Evolutionary conservation across 768 basidiomycete genomes (phyloP), one percentile per base, ranked within the genome.

Genomic region (Kwoniella dendrophila): DNA sequence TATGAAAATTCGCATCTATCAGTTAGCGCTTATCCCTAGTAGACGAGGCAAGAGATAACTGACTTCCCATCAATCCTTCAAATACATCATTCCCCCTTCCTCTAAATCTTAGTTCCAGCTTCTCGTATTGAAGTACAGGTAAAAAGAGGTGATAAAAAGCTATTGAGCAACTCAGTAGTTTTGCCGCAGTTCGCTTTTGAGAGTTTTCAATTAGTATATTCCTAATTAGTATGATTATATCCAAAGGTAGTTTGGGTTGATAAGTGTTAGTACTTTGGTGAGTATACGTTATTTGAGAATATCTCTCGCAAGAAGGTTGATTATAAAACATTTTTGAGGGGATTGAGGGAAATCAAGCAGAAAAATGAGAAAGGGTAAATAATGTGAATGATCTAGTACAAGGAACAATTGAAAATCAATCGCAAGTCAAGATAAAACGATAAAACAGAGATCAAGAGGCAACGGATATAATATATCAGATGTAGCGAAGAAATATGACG

Each of bases 161-260:
- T 34, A 45, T 45, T 0, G 55, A 47, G 43, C 30, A 56, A 33
- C 27, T 27, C 44, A 56, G 45, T 4, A 56, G 27, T 14, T 33
- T 56, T 20, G 10, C 55, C 14, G 55, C 55, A 14, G 55, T 56
- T 7, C 43, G 43, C 27, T 56, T 56, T 47, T 56, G 55, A 10
- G 18, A 22, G n/a, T 30, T 34, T 32, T n/a, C 2, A n/a, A 47
- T 56, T 16, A 56, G 43, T 36, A 47, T 22, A 2, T 27, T 20
- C 33, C 36, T 27, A 30, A 56, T 33, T 22, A 29, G 41, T 10
- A 56, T 3, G n/a, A 56, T 29, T 26, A 56, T 34, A 26, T 56
- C 55, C 5, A 41, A 6, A n/a, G 41, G 55, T 4, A 56, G 55
- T 18, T 22, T 18, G 20, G 43, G 43, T 44, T 20, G 43, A 44